Evolutionary conservation across 2,329 filamentous ascomycete species (phyloP).

Genomic region (Sclerotiophoma versabilis): DNA sequence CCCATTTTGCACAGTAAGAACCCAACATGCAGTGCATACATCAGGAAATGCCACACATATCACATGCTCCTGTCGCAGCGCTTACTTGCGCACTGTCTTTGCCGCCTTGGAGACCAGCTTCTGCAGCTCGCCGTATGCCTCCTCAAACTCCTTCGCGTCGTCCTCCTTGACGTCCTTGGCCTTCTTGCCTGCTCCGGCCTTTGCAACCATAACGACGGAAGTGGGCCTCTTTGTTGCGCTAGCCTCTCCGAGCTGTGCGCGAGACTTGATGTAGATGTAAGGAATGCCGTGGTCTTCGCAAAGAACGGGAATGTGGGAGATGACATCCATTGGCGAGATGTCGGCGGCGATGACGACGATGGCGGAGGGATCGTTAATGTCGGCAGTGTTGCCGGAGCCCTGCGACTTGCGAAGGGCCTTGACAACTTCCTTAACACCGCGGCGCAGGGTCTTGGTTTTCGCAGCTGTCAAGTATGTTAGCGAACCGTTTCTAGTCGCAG

Average conservation of each 20-base stretch:
- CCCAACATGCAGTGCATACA: conserved; percentile 13
- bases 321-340: conserved; percentile 98
- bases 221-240: conserved; percentile 96
- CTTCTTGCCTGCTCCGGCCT: conserved; percentile 59
- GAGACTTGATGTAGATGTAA: conserved; percentile 92
- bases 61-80: conserved; percentile 9
- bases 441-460: conserved; percentile 93
- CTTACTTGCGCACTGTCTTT: conserved; percentile 62
- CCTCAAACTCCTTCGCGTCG: conserved; percentile 57
- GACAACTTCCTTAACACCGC: conserved; percentile 98
- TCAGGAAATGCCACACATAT: conserved; percentile 12
- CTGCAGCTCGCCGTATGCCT: conserved; percentile 63
- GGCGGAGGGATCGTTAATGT: conserved; percentile 64
- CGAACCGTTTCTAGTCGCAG: background rate
- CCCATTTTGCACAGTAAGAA: conserved; percentile 29
- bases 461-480: conserved; percentile 67
- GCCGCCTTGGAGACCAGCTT: conserved; percentile 67
- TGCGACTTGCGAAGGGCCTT: conserved; percentile 95
- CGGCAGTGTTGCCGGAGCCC: conserved; percentile 68
- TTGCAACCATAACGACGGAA: conserved; percentile 86
- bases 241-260: conserved; percentile 91
- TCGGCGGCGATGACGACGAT: conserved; percentile 94
- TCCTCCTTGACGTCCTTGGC: conserved; percentile 56
- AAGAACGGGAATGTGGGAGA: conserved; percentile 95
- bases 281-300: conserved; percentile 98